Base-by-base conservation (phyloP, 2,329 filamentous ascomycete genomes). In the Verticillium dahliae region DNA sequence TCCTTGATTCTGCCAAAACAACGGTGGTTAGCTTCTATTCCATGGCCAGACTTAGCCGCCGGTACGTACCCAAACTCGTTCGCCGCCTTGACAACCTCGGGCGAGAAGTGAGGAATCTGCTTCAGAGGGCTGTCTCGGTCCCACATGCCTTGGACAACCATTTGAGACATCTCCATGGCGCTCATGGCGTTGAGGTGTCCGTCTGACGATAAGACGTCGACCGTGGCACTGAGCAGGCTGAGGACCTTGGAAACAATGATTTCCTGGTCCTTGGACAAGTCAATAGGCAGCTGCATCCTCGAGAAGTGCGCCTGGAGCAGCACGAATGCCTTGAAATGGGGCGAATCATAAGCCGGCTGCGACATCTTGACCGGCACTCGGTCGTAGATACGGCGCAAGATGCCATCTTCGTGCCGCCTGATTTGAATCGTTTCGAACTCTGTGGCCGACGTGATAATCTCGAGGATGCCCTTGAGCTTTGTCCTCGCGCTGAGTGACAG, bases 91-190 rank as follows among this genome's bases (percentile, higher is more conserved):
- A 98, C 88, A 58, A 90, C 89, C 64, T 94, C 89, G 41, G 89
- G 85, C 15, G 89, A 86, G 74, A 98, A 98, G 78, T 98, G 92
- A 67, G 95, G 95, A 71, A 99, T 97, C 76, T 99, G 95, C 80
- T 97, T 97, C 67, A 99, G 83, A 45, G 95, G 93, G 69, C 91
- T 96, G 74, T 99, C 95, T 62, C 93, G 90, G 77, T 99, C 94
- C 95, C 95, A 99, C 91, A 98, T 97, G 58, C 90, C 93, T 77
- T 99, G 95, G 3, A 99, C 93, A 60, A 96, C 91, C 95, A 99
- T 99, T 73, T 99, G 95, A 13, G 91, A 96, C 85, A 99, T 92
- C 75, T 99, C 95, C 94, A 99, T 99, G 34, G 95, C 95, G 69
- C 90, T 93, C 89, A 97, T 96, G 63, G 95, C 94, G 72, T 99